These are phyloP conservation scores for Cyberlindnera saturnus DNA, from an alignment of 805 yeast species.

Conservation along the genomic window DNA sequence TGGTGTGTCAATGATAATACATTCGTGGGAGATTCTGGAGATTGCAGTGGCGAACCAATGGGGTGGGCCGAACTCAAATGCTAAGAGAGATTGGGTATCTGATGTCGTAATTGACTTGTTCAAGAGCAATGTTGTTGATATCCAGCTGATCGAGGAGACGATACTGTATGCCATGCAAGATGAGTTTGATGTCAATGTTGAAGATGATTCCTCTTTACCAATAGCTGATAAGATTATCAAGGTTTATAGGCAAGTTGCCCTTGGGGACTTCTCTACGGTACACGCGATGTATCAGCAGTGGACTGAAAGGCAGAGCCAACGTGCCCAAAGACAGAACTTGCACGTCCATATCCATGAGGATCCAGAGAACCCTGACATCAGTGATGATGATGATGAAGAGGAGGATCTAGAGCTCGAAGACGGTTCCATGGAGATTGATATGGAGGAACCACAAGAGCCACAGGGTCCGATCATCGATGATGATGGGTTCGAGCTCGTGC, in stretches of 20 bases:
- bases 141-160: conserved; percentile 77
- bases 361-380: conserved; percentile 55
- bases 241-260: conserved; percentile 58
- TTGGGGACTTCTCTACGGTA: conserved; percentile 45
- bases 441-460: conserved; percentile 29
- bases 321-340: conserved; percentile 21
- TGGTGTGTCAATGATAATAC: conserved; percentile 88
- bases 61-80: conserved; percentile 93
- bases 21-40: conserved; percentile 81
- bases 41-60: conserved; percentile 88
- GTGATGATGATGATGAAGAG: conserved; percentile 37
- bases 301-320: conserved; percentile 43
- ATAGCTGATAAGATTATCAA: conserved; percentile 63
- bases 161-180: conserved; percentile 87
- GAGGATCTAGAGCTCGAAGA: conserved; percentile 19
- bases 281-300: conserved; percentile 57
- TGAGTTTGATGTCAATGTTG: conserved; percentile 85
- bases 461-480: conserved; percentile 77
- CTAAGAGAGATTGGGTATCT: conserved; percentile 92
- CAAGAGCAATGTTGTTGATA: conserved; percentile 59
- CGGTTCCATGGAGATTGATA: conserved; percentile 32
- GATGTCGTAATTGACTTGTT: conserved; percentile 79
- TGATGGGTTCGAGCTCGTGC: conserved; percentile 90
- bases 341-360: conserved; percentile 49
- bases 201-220: conserved; percentile 79